Conservation (phyloP, 2,329 filamentous ascomycete species). For the Didymella glomerata region DNA sequence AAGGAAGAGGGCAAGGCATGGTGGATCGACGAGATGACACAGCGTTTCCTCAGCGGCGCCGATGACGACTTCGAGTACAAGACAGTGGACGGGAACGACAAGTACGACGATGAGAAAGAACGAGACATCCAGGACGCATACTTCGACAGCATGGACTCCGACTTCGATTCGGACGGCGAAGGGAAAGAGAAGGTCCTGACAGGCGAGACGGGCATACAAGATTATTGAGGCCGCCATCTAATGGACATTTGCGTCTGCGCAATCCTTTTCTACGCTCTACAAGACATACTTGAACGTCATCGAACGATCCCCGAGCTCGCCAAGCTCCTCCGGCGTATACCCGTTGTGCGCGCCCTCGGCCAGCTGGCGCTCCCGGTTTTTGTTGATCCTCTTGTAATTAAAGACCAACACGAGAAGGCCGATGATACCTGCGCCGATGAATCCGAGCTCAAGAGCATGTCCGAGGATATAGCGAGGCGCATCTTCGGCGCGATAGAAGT, state of each 20-base stretch:
- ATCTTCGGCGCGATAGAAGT: slow-evolving; percentile 69
- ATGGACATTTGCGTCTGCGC: background rate
- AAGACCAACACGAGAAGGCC: slow-evolving; percentile 57
- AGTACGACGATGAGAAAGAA: slow-evolving; percentile 72
- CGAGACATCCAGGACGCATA: slow-evolving; percentile 76
- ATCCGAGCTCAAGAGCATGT: slow-evolving; percentile 61
- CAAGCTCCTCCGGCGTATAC: slow-evolving; percentile 63
- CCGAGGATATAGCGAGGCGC: slow-evolving; percentile 61
- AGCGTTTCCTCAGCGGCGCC: slow-evolving; percentile 76
- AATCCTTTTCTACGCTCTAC: slow-evolving; percentile 31
- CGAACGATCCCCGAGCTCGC: slow-evolving; percentile 67
- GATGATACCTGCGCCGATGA: slow-evolving; percentile 58
- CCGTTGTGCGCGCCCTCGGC: slow-evolving; percentile 48
- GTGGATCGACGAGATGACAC: slow-evolving; percentile 76
- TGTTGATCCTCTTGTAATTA: slow-evolving; percentile 67
- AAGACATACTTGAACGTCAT: slow-evolving; percentile 70
- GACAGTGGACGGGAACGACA: slow-evolving; percentile 74
- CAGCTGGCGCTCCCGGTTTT: slow-evolving; percentile 56
- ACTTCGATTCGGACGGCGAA: slow-evolving; percentile 64
- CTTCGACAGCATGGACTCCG: slow-evolving; percentile 80
- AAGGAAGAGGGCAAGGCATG: slow-evolving; percentile 72
- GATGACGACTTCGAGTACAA: slow-evolving; percentile 83
- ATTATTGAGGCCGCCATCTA: slow-evolving; percentile 48
- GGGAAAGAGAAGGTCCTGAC: slow-evolving; percentile 48
- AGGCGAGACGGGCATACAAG: slow-evolving; percentile 60